Evolutionary conservation across 1,139 yeast genomes (phyloP).

Genomic region (Chernovozyma aurita): DNA sequence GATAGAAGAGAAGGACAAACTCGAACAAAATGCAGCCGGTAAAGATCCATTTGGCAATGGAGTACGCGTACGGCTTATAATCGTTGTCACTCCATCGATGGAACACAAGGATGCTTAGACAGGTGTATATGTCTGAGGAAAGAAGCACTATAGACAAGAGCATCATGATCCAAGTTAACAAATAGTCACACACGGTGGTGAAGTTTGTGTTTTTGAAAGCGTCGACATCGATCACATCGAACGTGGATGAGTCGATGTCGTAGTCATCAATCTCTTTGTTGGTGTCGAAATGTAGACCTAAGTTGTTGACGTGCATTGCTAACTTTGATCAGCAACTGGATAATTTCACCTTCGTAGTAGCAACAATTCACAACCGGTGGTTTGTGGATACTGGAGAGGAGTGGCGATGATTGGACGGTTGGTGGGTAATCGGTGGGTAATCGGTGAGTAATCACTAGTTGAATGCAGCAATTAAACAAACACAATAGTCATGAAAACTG

Average conservation of each 20-base stretch:
- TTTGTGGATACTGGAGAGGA: too few species aligned
- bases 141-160: constrained; percentile 55
- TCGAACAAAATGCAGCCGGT: constrained; percentile 83
- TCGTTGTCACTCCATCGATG: constrained; percentile 66
- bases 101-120: constrained; percentile 69
- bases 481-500: too few species aligned
- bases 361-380: too few species aligned
- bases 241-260: constrained; percentile 37
- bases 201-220: constrained; percentile 52
- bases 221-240: constrained; percentile 37
- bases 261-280: constrained; percentile 28
- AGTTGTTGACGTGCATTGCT: background rate
- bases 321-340: too few species aligned
- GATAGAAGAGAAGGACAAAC: constrained; percentile 53
- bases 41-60: constrained; percentile 71
- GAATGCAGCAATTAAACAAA: too few species aligned
- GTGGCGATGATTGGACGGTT: too few species aligned
- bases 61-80: constrained; percentile 53
- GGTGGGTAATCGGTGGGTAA: too few species aligned
- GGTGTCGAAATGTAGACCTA: constrained; percentile 7
- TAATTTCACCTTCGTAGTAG: too few species aligned
- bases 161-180: constrained; percentile 45
- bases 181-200: constrained; percentile 51
- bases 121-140: constrained; percentile 75
- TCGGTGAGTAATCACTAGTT: too few species aligned